Evolutionary conservation across 768 basidiomycete genomes (phyloP).

Genomic region (Russula brevipes): DNA sequence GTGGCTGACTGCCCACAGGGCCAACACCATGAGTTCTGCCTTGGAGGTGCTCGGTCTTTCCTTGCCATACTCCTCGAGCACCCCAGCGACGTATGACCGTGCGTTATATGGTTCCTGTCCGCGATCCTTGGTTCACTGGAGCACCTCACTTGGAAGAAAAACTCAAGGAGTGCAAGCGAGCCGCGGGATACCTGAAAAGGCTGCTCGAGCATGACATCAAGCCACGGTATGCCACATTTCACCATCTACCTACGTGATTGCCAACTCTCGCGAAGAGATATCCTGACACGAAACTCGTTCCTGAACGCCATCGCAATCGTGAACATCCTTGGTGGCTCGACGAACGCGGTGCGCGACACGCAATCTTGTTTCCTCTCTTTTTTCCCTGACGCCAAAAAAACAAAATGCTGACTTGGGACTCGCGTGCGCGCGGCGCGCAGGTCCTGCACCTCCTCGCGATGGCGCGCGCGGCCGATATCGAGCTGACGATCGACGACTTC

Average conservation of each 20-base stretch:
- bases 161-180: conserved; percentile 73
- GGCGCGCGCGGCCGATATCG: conserved; percentile 71
- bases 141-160: conserved; percentile 48
- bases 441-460: conserved; percentile 82
- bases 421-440: conserved; percentile 32
- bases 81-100: conserved; percentile 70
- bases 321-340: conserved; percentile 79
- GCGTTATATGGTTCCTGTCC: not conserved
- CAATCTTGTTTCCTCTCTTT: not conserved
- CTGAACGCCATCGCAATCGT: conserved; percentile 79
- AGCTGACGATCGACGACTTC: conserved; percentile 82
- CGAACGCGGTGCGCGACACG: conserved; percentile 57
- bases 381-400: too few species aligned
- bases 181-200: conserved; percentile 69
- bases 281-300: conserved; percentile 65
- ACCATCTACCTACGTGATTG: not conserved
- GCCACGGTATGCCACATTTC: conserved; percentile 48
- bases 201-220: conserved; percentile 76
- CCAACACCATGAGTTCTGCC: conserved; percentile 85
- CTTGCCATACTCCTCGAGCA: conserved; percentile 76
- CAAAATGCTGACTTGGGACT: too few species aligned
- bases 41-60: conserved; percentile 84
- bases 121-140: not conserved
- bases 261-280: conserved; percentile 40
- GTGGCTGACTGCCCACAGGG: conserved; percentile 37